phyloP scores from a whole-genome alignment of 1,139 yeast genomes.

The Meyerozyma elateridarum region DNA sequence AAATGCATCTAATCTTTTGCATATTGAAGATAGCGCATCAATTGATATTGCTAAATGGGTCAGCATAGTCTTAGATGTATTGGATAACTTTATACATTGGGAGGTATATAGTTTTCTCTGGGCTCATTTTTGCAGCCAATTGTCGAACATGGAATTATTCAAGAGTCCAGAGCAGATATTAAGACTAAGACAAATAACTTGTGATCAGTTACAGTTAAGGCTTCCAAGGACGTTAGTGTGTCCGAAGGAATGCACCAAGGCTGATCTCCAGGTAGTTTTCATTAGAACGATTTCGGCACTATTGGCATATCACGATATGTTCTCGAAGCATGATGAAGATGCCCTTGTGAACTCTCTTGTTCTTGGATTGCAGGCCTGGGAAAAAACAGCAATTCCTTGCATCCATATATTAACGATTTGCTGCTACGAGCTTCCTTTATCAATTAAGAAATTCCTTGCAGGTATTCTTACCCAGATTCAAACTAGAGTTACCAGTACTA shows the following conservation, averaged over 20 bases:
- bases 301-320: constrained; percentile 58
- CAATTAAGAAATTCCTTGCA: constrained; percentile 64
- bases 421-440: constrained; percentile 74
- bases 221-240: constrained; percentile 41
- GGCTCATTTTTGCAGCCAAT: constrained; percentile 69
- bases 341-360: constrained; percentile 61
- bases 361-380: constrained; percentile 69
- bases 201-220: constrained; percentile 56
- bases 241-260: constrained; percentile 45
- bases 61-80: constrained; percentile 41
- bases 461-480: constrained; percentile 67
- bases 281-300: constrained; percentile 65
- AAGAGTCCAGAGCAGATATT: constrained; percentile 41
- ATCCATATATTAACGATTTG: constrained; percentile 72
- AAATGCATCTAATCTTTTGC: constrained; percentile 10
- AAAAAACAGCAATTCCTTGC: constrained; percentile 72
- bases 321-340: constrained; percentile 64
- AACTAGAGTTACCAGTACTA: constrained; percentile 65
- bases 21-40: constrained; percentile 13
- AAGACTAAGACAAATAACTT: constrained; percentile 44
- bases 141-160: constrained; percentile 59
- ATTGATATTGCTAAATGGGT: constrained; percentile 54
- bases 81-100: constrained; percentile 62
- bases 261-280: constrained; percentile 63
- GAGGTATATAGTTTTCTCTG: constrained; percentile 63